phyloP scores from a whole-genome alignment of 257 asterid species.

The Scutellaria barbata region DNA sequence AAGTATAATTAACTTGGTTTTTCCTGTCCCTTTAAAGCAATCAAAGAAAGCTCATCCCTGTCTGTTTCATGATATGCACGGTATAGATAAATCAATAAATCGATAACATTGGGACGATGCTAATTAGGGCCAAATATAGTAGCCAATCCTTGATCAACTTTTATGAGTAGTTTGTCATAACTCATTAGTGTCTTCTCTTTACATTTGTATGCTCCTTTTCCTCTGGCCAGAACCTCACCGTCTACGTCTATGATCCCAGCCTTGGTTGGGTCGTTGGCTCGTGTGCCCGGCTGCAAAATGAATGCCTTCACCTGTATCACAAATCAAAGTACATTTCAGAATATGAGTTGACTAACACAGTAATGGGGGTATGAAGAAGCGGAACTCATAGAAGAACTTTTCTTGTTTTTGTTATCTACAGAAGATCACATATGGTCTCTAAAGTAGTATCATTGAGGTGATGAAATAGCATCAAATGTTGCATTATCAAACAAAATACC shows the following conservation, averaged over 20 bases:
- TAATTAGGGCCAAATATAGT: slow-evolving; percentile 74
- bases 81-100: not conserved
- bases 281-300: slow-evolving; percentile 76
- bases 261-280: slow-evolving; percentile 48
- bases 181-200: slow-evolving; percentile 70
- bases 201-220: slow-evolving; percentile 72
- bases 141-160: slow-evolving; percentile 88
- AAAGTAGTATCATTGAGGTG: not conserved
- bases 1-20: not conserved
- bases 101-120: slow-evolving; percentile 2
- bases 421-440: not conserved
- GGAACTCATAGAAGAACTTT: too few species aligned
- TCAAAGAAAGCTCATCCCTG: not conserved
- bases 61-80: not conserved
- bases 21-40: not conserved
- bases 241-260: slow-evolving; percentile 60
- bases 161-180: slow-evolving; percentile 63
- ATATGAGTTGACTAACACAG: not conserved
- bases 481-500: slow-evolving; percentile 45
- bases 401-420: not conserved
- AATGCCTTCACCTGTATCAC: slow-evolving; percentile 79
- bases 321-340: not conserved
- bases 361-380: too few species aligned
- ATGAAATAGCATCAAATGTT: not conserved
- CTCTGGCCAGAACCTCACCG: slow-evolving; percentile 80